Base-by-base conservation (phyloP, 139 green algal species). In the Closterium sp. region DNA sequence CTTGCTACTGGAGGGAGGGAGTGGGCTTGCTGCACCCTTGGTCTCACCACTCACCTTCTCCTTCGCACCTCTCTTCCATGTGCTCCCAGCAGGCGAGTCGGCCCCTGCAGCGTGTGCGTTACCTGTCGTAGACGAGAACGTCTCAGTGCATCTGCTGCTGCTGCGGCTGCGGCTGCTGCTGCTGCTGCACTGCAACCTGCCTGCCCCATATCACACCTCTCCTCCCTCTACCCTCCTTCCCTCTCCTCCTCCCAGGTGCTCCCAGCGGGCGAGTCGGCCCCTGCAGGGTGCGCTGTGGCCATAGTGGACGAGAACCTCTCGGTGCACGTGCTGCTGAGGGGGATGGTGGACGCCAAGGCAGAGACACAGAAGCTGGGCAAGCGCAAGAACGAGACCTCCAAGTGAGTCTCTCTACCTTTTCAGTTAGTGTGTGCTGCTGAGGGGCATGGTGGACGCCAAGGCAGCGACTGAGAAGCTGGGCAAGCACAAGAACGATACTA, bases 71-170 rank as follows among this genome's bases (percentile, higher is more conserved):
- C 21, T 21, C 36, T 6, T 6, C 36, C 84, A 92, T 10, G 33
- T 93, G 4, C 87, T 93, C 3, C 21, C 87, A 31, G 87, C 4
- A 43, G 31, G 66, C 87, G n/a, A 93, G 6, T 34, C n/a, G 28
- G 31, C 88, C n/a, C 91, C 91, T 9, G 19, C 55, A 16, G 97
- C 97, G 43, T 98, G 97, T 91, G 96, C 95, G 33, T 96, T 98
- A 38, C 93, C 93, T 1, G 96, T 99, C 23, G 95, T 99, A 32
- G 96, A 99, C 93, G 97, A 98, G 32, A 34, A 90, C n/a, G 96
- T 96, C 4, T 96, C 93, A 2, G 92, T 96, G 33, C 92, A 97
- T 95, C 91, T 98, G 90, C 86, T 97, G 55, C 90, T 97, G 38
- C 4, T 8, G 16, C 9, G 38, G 38, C 38, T 64, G 38, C 38